phyloP scores from a whole-genome alignment of 2,329 filamentous ascomycete species.

The Myriosclerotinia duriaeana region DNA sequence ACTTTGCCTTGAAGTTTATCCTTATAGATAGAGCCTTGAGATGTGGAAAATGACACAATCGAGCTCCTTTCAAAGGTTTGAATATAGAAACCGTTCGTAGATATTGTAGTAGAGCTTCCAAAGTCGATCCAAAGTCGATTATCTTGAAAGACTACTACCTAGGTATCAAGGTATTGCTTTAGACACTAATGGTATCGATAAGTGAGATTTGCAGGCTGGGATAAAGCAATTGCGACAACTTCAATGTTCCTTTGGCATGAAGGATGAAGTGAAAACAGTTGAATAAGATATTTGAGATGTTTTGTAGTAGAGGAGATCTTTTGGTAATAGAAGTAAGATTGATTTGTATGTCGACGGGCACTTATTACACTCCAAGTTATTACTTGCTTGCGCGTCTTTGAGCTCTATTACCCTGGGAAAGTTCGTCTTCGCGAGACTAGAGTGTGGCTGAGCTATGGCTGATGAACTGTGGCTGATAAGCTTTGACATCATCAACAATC shows the following conservation, averaged over 20 bases:
- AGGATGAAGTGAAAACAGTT: neutral
- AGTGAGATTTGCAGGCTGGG: conserved; percentile 6
- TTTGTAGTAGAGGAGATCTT: too few relatives aligned
- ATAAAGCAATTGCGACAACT: neutral
- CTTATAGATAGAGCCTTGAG: neutral
- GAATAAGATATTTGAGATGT: neutral
- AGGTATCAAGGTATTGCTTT: neutral
- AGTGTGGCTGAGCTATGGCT: conserved; percentile 9
- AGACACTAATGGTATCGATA: conserved; percentile 6
- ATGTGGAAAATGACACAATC: neutral
- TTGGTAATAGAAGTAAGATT: neutral
- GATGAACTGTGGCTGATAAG: neutral
- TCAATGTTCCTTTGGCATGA: neutral
- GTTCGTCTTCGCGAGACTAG: neutral
- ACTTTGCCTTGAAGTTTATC: conserved; percentile 1
- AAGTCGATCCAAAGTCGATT: neutral
- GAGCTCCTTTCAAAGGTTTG: neutral
- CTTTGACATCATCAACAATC: neutral
- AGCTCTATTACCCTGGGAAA: neutral
- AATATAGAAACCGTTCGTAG: neutral
- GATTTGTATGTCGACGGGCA: neutral
- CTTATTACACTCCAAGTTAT: too few relatives aligned
- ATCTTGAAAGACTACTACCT: neutral
- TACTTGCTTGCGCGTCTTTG: conserved; percentile 7
- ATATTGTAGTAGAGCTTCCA: neutral